Base-by-base conservation (phyloP, 352 stramenopile genomes). In the Pythium grandisporangium region DNA sequence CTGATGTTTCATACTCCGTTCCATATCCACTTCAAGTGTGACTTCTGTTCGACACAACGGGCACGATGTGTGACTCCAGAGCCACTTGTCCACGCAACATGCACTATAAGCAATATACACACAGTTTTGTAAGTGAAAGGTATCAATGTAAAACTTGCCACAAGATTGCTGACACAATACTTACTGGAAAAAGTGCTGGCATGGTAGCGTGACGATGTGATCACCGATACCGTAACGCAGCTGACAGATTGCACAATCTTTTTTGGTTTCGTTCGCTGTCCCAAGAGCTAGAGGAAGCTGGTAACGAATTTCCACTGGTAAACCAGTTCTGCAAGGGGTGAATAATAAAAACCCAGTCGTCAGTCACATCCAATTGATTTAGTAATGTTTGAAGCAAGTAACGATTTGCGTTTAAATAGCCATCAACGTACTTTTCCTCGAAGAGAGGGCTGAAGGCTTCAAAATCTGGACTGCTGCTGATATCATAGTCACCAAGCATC, bases 181-280 rank as follows among this genome's bases (percentile, higher is more conserved):
- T 42, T 70, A 92, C 76, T 93, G 79, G 61, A 93, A 93, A 41
- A 89, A 93, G 36, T 93, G 79, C 37, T 93, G 68, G 24, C 79
- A 93, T 3, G 76, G 74, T 17, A 93, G 52, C 29, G 76, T 89
- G 22, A 85, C 72, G 34, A 93, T 89, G 38, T 90, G 74, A 46
- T 89, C 78, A 3, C 79, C 76, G 39, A 93, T 90, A 17, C 71
- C 76, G 53, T 93, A 93, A 17, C 61, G 55, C 45, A 84, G 60
- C 52, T 93, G 78, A 40, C 79, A 93, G 58, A 93, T 93, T 25
- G 79, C 76, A 59, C 79, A 92, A 34, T 92, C 73, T 37, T 86
- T 92, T 47, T 77, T 74, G 21, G 63, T 90, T 51, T 92, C 79
- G 30, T 88, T 88, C 23, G 62, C 73, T 42, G 79, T 92, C 0